These are phyloP conservation scores for Monilinia fructicola DNA, from an alignment of 2,329 filamentous ascomycete species.

Conservation along the genomic window DNA sequence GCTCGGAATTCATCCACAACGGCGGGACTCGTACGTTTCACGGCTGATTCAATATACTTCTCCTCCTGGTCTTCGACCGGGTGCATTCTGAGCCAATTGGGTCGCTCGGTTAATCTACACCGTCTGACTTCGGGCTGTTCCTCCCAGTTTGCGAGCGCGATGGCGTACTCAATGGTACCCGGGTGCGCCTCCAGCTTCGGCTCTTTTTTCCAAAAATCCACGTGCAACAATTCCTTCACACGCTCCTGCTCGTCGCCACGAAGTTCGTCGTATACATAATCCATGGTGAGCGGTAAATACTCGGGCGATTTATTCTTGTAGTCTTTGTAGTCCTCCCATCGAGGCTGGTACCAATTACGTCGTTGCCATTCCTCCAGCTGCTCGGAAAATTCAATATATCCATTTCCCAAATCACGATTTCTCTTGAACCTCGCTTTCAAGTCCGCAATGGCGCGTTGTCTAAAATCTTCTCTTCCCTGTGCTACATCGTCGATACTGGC, in stretches of 20 bases:
- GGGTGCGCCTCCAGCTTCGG: not conserved
- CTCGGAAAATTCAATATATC: conserved; percentile 6
- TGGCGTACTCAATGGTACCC: conserved; percentile 2
- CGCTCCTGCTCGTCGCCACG: not conserved
- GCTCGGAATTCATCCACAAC: not conserved
- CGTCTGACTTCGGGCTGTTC: not conserved
- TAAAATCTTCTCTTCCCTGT: not conserved
- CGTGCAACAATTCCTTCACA: not conserved
- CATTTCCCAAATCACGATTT: conserved; percentile 3
- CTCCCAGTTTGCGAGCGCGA: conserved; percentile 2
- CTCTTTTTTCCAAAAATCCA: conserved; percentile 1
- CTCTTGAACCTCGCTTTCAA: not conserved
- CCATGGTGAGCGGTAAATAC: not conserved
- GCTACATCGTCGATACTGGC: not conserved
- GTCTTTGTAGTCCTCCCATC: not conserved
- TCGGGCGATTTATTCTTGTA: conserved; percentile 10
- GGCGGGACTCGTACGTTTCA: not conserved
- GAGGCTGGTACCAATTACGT: not conserved
- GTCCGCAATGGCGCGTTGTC: not conserved
- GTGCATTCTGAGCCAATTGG: not conserved
- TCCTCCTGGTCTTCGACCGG: not conserved
- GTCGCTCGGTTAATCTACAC: not conserved
- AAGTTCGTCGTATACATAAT: not conserved
- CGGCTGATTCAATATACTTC: not conserved
- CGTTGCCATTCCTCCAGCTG: not conserved